A percentile compares a stretch with the other conserved stretches of the same genome.
These are phyloP conservation scores for Xylariales sp. DNA, from an alignment of 2,329 filamentous ascomycete species.

Conservation along the genomic window DNA sequence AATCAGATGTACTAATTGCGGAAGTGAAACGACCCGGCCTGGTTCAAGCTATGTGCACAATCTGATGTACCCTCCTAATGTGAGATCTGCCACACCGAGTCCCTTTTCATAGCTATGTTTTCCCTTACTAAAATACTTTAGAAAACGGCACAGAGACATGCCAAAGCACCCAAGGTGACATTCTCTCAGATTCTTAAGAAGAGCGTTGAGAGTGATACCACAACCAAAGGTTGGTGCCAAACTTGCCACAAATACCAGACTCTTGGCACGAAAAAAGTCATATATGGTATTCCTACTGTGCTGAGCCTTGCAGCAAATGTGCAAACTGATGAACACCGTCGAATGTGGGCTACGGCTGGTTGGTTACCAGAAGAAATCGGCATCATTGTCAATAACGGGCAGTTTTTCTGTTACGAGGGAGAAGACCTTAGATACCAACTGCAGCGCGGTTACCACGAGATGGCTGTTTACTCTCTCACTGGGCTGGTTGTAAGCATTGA, in stretches of 20 bases:
- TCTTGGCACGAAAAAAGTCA: constrained; percentile 77
- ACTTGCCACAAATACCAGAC: constrained; percentile 88
- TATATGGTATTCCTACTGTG: constrained; percentile 78
- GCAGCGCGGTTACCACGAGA: constrained; percentile 72
- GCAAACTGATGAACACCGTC: constrained; percentile 65
- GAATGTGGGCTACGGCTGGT: constrained; percentile 82
- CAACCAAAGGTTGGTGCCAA: constrained; percentile 88
- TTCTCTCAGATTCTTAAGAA: constrained; percentile 93
- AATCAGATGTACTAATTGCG: constrained; percentile 83
- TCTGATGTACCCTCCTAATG: constrained; percentile 61
- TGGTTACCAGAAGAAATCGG: constrained; percentile 95
- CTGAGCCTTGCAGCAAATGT: constrained; percentile 83
- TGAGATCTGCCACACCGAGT: neutral
- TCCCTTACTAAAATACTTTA: constrained; percentile 21
- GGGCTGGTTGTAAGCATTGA: constrained; percentile 90
- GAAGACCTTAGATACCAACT: constrained; percentile 79
- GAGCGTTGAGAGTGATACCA: constrained; percentile 85
- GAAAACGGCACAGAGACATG: constrained; percentile 43
- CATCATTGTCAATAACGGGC: constrained; percentile 83
- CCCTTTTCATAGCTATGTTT: too few species aligned
- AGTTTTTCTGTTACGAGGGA: constrained; percentile 92
- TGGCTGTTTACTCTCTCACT: constrained; percentile 86
- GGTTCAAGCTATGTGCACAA: constrained; percentile 82
- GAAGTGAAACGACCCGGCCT: constrained; percentile 77
- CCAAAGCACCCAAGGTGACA: constrained; percentile 51